Percentiles rank a stretch among this genome's conserved stretches.
These are phyloP conservation scores for Yamadazyma sp. DNA, from an alignment of 1,139 yeast species.

Conservation along the genomic window DNA sequence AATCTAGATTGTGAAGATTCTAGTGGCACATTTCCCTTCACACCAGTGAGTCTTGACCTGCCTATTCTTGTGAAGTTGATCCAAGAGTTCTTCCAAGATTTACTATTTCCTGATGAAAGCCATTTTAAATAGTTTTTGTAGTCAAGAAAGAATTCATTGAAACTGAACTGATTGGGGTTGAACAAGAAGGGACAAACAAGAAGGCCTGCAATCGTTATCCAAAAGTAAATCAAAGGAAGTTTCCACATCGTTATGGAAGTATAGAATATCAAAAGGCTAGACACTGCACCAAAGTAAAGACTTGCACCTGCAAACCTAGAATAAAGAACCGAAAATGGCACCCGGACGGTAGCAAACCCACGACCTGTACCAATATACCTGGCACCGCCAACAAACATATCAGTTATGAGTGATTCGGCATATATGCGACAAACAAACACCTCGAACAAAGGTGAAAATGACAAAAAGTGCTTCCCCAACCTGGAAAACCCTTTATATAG, in stretches of 20 bases:
- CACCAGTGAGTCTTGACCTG: constrained; percentile 46
- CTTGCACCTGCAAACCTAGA: constrained; percentile 49
- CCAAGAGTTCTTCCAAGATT: constrained; percentile 36
- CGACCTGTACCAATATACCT: constrained; percentile 56
- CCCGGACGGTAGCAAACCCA: constrained; percentile 52
- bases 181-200: constrained; percentile 49
- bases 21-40: constrained; percentile 26
- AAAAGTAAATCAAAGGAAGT: constrained; percentile 44
- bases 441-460: constrained; percentile 54
- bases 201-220: constrained; percentile 48
- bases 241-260: constrained; percentile 51
- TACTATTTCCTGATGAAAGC: constrained; percentile 47
- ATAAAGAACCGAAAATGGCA: constrained; percentile 43
- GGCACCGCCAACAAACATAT: constrained; percentile 54
- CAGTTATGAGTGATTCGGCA: constrained; percentile 48
- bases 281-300: constrained; percentile 42
- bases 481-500: constrained; percentile 45
- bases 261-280: constrained; percentile 41
- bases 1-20: constrained; percentile 23
- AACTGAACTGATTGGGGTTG: constrained; percentile 53
- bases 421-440: constrained; percentile 54
- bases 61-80: constrained; percentile 36
- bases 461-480: constrained; percentile 46
- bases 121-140: constrained; percentile 42
- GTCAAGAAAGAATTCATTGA: constrained; percentile 51